Evolutionary conservation across 177 flowering plant species (phyloP), one percentile per base, ranked within the genome.

Genomic region (Vitis hybrid): DNA sequence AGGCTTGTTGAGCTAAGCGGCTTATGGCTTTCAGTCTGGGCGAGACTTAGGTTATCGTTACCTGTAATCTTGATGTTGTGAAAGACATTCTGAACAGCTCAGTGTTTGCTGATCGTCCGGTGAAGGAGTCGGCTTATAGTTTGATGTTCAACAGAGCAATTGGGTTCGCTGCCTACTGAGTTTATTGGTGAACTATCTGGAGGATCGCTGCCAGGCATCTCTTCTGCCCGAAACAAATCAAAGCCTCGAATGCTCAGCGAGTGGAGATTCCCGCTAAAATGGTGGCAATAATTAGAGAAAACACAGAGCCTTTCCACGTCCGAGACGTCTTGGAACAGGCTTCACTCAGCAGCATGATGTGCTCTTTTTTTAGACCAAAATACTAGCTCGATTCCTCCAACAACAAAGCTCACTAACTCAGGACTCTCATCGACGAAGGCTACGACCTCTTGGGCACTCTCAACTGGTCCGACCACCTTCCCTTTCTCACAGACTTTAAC

Each of bases 1-100:
- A 68, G 2, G 0, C 64, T 0, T 70, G 54, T 56, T 40, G 52
- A 2, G 88, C 90, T 11, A 80, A 24, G 27, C 69, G 87, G 19
- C 88, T 92, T 57, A 92, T 92, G 97, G 91, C 92, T 14, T 81
- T 89, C 54, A 81, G 87, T 72, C 80, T 92, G 0, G 95, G 92
- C 14, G 72, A 75, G 10, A 90, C 93, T 0, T 82, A 89, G 0
- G 85, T 81, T 2, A 76, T 92, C 11, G 78, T 92, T 2, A 77
- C 95, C 1, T 79, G 81, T 58, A 67, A 84, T 70, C 87, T 91
- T 0, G 86, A 78, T 56, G 88, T 83, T 0, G 92, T 94, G 0
- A 76, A 77, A 46, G 93, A 91, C 62, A 85, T 91, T 14, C 72
- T 91, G 30, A 80, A 80, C 72, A 79, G 86, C 77, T 73, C 91